Evolutionary conservation across 441 rosid genomes (phyloP).

Genomic region (Croton setiger): DNA sequence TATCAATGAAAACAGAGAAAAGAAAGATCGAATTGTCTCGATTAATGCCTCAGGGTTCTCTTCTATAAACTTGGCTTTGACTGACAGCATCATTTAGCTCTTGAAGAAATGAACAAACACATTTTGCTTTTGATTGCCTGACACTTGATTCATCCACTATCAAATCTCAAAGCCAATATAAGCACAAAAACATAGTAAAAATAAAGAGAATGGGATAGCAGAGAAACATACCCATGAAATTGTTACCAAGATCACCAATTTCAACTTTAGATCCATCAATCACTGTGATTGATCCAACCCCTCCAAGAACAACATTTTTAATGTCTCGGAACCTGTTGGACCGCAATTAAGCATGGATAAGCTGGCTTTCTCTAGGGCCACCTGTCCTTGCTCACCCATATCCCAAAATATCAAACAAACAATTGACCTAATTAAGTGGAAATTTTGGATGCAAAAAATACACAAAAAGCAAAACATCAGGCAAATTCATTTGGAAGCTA

Average conservation of each 20-base stretch:
- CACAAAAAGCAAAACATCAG: too few species aligned
- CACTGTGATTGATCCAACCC: conserved; percentile 86
- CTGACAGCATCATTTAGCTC: conserved; percentile 94
- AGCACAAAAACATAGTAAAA: conserved; percentile 8
- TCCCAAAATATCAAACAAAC: conserved; percentile 40
- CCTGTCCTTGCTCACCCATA: conserved; percentile 96
- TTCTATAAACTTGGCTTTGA: conserved; percentile 74
- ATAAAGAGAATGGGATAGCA: background rate
- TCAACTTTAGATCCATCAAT: conserved; percentile 92
- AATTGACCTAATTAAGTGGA: background rate
- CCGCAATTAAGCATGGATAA: conserved; percentile 92
- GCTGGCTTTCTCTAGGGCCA: conserved; percentile 76
- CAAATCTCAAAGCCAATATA: conserved; percentile 23
- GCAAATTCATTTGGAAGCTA: too few species aligned
- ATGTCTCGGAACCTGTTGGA: conserved; percentile 90
- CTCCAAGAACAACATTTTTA: conserved; percentile 94
- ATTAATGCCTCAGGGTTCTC: conserved; percentile 68
- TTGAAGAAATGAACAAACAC: conserved; percentile 81
- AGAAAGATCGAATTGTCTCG: conserved; percentile 61
- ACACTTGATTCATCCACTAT: conserved; percentile 80
- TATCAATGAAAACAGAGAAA: conserved; percentile 84
- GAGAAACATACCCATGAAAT: conserved; percentile 69
- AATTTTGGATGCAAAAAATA: background rate
- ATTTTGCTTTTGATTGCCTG: conserved; percentile 81
- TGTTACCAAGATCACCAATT: conserved; percentile 88